Percentiles rank a stretch among this genome's conserved stretches.
Evolutionary conservation across 2,329 filamentous ascomycete species (phyloP).

Genomic region (Nothophaeocryptopus gaeumannii): DNA sequence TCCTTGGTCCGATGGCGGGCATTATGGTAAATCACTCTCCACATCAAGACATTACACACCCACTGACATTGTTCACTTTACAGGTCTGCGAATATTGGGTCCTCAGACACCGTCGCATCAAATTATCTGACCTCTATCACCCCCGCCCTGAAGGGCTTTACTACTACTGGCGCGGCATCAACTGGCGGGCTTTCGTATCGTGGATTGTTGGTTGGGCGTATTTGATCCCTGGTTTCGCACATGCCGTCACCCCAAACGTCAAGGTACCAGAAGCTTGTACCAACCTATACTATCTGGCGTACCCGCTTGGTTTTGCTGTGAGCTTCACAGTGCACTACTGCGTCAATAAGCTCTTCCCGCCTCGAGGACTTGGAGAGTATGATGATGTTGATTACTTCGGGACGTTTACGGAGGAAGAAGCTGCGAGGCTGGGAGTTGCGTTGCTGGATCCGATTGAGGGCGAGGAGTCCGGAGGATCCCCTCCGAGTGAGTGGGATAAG

Average conservation of each 20-base stretch:
- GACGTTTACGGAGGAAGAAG: constrained; percentile 34
- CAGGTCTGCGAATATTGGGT: constrained; percentile 46
- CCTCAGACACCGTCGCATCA: constrained; percentile 39
- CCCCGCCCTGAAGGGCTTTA: constrained; percentile 40
- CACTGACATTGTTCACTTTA: too few species aligned
- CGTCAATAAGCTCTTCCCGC: constrained; percentile 35
- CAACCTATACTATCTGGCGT: constrained; percentile 44
- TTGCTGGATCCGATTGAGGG: constrained; percentile 16
- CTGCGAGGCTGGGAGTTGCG: constrained; percentile 23
- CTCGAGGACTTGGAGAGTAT: constrained; percentile 31
- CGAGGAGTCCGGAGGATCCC: constrained; percentile 1
- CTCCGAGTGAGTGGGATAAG: constrained; percentile 5
- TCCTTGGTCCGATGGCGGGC: constrained; percentile 42
- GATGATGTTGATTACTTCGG: constrained; percentile 37
- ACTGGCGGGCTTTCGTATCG: constrained; percentile 44
- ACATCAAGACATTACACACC: too few species aligned
- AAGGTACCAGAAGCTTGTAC: constrained; percentile 38
- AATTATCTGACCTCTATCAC: constrained; percentile 46
- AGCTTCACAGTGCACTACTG: constrained; percentile 37
- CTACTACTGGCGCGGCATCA: constrained; percentile 44
- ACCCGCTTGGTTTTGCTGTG: constrained; percentile 41
- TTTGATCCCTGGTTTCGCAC: constrained; percentile 40
- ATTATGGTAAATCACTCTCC: constrained; percentile 30
- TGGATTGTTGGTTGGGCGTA: constrained; percentile 38
- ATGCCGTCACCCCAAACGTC: constrained; percentile 40